Base-by-base conservation (phyloP, 2,329 filamentous ascomycete species). In the Alternaria brassicicola region DNA sequence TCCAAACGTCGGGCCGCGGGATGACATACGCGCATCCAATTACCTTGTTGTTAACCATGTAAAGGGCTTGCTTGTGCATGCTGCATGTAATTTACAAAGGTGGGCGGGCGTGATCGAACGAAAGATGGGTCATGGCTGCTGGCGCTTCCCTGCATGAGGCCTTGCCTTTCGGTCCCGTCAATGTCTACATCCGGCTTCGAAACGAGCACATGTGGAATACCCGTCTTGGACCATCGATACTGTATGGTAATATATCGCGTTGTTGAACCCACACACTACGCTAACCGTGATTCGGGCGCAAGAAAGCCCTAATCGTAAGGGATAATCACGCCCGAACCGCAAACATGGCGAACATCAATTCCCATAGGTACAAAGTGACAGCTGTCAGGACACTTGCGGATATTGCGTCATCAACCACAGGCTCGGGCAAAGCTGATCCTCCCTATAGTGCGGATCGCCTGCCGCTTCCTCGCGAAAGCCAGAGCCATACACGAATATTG, bases 1-100 rank as follows among this genome's bases (percentile, higher is more conserved):
- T 76, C 73, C 53, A 73, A 65, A 65, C 65, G 62, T 59, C 69
- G 73, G 73, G 64, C 69, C 70, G 71, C 67, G 69, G 73, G 66
- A 69, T 39, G 19, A 56, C 59, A 63, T 73, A 70, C 74, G 72
- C 74, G 70, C 67, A 36, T 59, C 71, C 65, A 69, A 69, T 73
- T 42, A 50, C 43, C 28, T 53, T 52, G 49, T 12, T 41, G 42
- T 53, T 46, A 55, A 52, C 61, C 47, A 65, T 68, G 64, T 60
- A 55, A 55, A 56, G 57, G 65, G 61, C 68, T 64, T 71, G 70
- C 56, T 65, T 64, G 54, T 73, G 68, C 71, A 74, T 62, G 53
- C 48, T 69, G 64, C 61, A 68, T 49, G 55, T 61, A 65, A 68
- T 65, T 64, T 63, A 58, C 57, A 48, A 56, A 60, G 62, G 63